These are phyloP conservation scores for Niveomyces coronatus DNA, from an alignment of 2,329 filamentous ascomycete genomes.

Conservation along the genomic window DNA sequence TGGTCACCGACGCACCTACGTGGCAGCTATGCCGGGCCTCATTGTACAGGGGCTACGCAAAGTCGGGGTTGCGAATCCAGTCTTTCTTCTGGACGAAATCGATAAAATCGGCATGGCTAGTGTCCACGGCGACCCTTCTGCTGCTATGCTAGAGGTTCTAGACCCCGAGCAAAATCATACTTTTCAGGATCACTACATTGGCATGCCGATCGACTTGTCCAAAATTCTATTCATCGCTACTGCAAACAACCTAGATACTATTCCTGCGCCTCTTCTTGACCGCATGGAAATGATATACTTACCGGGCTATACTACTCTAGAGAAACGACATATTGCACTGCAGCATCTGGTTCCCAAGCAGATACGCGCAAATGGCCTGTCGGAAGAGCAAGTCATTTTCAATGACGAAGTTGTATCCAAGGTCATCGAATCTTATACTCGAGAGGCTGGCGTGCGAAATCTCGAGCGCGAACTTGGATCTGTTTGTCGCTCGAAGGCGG, in stretches of 20 bases:
- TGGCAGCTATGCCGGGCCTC: constrained; percentile 96
- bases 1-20: constrained; percentile 89
- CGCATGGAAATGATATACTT: constrained; percentile 95
- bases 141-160: constrained; percentile 94
- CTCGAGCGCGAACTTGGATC: constrained; percentile 91
- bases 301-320: constrained; percentile 90
- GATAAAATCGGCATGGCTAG: constrained; percentile 91
- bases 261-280: constrained; percentile 85
- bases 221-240: constrained; percentile 97
- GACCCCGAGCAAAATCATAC: constrained; percentile 95
- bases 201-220: constrained; percentile 88
- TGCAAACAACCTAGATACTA: constrained; percentile 89
- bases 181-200: constrained; percentile 94
- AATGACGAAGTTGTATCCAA: constrained; percentile 81
- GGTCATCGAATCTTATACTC: constrained; percentile 92
- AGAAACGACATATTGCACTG: constrained; percentile 90
- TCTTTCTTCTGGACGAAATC: constrained; percentile 93
- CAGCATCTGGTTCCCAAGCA: constrained; percentile 96
- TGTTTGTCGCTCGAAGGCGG: constrained; percentile 89
- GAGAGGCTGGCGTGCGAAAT: constrained; percentile 91
- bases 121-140: constrained; percentile 89
- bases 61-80: constrained; percentile 88
- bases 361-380: constrained; percentile 78
- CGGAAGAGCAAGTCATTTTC: constrained; percentile 63
- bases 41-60: constrained; percentile 92